Evolutionary conservation across 129 eudicot genomes (phyloP), one percentile per base, ranked within the genome.

Genomic region (Tagetes patula): DNA sequence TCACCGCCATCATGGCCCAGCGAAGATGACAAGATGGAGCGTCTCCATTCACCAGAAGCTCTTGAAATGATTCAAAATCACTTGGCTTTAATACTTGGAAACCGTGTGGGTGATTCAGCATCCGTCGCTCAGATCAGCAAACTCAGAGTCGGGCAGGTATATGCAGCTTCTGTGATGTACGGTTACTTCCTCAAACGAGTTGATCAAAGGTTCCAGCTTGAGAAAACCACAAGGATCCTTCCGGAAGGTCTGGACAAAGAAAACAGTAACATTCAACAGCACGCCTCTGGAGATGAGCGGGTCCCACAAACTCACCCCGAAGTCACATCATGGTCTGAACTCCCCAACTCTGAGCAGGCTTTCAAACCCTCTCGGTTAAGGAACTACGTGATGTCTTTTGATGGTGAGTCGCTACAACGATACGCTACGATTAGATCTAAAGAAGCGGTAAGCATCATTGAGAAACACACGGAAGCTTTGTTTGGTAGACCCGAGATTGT

Each of bases 391-490:
- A 88, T 86, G 99, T 83, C 93, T n/a, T 90, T 90, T 77, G 99
- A 94, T 58, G 84, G 85, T 20, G 99, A 94, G 69, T 83, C 91
- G 10, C 96, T 94, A 66, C 96, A 88, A 63, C 83, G 84, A 32
- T 94, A 88, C 49, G 96, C 99, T 5, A 88, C 89, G 3, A 90
- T 88, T 36, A 79, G 97, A 36, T 95, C 99, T 0, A 88, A 83
- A 68, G 99, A 90, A 77, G 94, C 99, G 3, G 84, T 95, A 6
- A 74, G 81, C 70, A 86, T 95, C 12, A 79, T 90, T 37, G 99
- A 95, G 97, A 95, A 90, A 50, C 99, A 95, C 70, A 95, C 99
- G 0, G 97, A 95, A 71, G 97, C 99, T 6, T 72, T 95, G 76
- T 95, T 95, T 80, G 99, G 99, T 50, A 88, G 88, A 39, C 97